These are phyloP conservation scores for Cystofilobasidium capitatum DNA, from an alignment of 768 basidiomycete genomes.

Conservation along the genomic window DNA sequence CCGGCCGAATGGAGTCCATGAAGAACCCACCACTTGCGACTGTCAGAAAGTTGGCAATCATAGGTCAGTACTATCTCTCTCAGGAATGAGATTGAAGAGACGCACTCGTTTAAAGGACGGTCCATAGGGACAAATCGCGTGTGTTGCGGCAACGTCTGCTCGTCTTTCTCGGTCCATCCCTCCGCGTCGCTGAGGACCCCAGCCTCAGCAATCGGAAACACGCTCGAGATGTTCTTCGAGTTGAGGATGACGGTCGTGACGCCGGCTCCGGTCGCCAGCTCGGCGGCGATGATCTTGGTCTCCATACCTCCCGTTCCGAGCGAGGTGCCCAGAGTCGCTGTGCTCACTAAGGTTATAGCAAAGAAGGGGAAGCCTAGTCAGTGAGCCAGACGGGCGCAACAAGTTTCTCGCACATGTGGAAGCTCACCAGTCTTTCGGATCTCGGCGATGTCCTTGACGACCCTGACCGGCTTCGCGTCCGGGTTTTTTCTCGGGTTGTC, in stretches of 20 bases:
- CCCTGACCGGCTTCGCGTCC: constrained; percentile 63
- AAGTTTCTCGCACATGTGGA: background rate
- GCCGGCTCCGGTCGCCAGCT: constrained; percentile 90
- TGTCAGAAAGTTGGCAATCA: constrained; percentile 46
- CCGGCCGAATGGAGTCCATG: constrained; percentile 87
- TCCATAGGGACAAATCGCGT: constrained; percentile 60
- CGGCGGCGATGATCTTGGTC: constrained; percentile 95
- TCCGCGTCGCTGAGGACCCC: background rate
- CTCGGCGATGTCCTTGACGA: constrained; percentile 69
- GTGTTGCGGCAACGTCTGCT: constrained; percentile 54
- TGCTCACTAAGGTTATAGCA: constrained; percentile 57
- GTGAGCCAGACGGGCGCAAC: background rate
- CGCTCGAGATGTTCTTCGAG: constrained; percentile 63
- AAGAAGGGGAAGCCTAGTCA: background rate
- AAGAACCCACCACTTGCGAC: constrained; percentile 93
- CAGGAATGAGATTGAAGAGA: background rate
- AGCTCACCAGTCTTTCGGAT: constrained; percentile 68
- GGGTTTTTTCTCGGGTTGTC: constrained; percentile 90
- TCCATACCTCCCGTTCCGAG: constrained; percentile 99
- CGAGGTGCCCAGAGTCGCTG: constrained; percentile 78
- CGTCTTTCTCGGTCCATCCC: constrained; percentile 26
- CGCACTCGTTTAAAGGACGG: constrained; percentile 38
- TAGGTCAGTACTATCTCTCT: background rate
- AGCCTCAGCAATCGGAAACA: constrained; percentile 54
- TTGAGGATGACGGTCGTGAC: constrained; percentile 84